Evolutionary conservation across 1,139 yeast genomes (phyloP).

Genomic region (Taphrina confusa): DNA sequence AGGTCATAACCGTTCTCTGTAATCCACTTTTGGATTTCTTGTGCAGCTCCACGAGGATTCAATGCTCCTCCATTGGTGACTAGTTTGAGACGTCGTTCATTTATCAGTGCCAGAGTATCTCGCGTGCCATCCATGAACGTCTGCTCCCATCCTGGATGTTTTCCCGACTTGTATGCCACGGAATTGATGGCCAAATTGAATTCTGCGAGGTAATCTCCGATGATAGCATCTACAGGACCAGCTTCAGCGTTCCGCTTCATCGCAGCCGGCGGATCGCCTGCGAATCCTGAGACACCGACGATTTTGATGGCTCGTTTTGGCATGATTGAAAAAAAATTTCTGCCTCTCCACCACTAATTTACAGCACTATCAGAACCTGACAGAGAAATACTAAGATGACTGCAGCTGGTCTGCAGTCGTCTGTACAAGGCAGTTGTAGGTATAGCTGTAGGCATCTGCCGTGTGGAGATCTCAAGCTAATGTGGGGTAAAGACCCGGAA

Average conservation of each 20-base stretch:
- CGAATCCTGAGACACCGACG: slow-evolving; percentile 38
- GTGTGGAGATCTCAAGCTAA: too few relatives aligned
- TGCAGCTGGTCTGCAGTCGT: too few relatives aligned
- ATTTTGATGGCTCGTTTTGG: slow-evolving; percentile 31
- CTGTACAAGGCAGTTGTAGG: too few relatives aligned
- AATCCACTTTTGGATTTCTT: slow-evolving; percentile 36
- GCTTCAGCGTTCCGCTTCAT: slow-evolving; percentile 35
- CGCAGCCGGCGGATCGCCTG: slow-evolving; percentile 37
- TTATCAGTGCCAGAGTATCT: slow-evolving; percentile 37
- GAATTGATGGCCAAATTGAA: slow-evolving; percentile 42
- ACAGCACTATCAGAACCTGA: too few relatives aligned
- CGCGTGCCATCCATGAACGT: slow-evolving; percentile 37
- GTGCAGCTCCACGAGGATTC: slow-evolving; percentile 41
- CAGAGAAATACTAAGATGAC: too few relatives aligned
- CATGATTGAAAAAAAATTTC: slow-evolving; percentile 4
- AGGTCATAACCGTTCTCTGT: slow-evolving; percentile 33
- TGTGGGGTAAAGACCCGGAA: too few relatives aligned
- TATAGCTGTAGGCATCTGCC: too few relatives aligned
- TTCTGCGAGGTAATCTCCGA: slow-evolving; percentile 43
- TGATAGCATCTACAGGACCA: slow-evolving; percentile 42
- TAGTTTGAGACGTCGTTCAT: slow-evolving; percentile 38
- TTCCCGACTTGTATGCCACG: slow-evolving; percentile 38
- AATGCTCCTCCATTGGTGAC: slow-evolving; percentile 42
- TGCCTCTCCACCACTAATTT: too few relatives aligned
- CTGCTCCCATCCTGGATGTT: slow-evolving; percentile 41